These are phyloP conservation scores for Leonotis leonurus DNA, from an alignment of 257 asterid species.

Conservation along the genomic window DNA sequence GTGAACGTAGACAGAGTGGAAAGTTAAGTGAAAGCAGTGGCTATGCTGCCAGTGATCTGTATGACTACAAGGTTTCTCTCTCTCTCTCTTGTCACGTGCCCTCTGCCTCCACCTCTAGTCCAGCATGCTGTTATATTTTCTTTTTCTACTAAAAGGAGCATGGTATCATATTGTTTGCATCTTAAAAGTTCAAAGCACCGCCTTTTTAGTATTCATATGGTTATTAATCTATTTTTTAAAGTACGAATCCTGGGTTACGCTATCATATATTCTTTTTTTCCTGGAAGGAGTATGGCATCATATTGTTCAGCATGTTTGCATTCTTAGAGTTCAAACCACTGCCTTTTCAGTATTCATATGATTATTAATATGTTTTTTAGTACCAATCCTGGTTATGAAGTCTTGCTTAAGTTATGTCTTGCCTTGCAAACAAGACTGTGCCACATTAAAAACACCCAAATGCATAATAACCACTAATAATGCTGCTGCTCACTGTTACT, in stretches of 20 bases:
- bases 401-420: background rate
- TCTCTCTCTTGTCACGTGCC: conserved; percentile 14
- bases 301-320: no score
- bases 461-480: background rate
- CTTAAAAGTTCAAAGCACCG: background rate
- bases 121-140: no score
- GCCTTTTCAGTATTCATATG: background rate
- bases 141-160: no score
- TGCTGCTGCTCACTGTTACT: background rate
- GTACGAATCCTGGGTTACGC: no score
- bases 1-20: conserved; percentile 76
- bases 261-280: background rate
- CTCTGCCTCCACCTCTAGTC: no score
- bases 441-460: background rate
- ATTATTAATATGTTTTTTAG: background rate
- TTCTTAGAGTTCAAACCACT: background rate
- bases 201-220: background rate
- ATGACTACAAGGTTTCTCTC: conserved; percentile 77
- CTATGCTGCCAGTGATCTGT: conserved; percentile 80
- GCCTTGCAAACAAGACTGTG: background rate
- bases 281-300: no score
- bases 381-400: background rate
- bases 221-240: background rate
- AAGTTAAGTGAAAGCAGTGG: conserved; percentile 90
- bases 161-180: no score